These are phyloP conservation scores for Suillus decipiens DNA, from an alignment of 768 basidiomycete species.

Conservation along the genomic window DNA sequence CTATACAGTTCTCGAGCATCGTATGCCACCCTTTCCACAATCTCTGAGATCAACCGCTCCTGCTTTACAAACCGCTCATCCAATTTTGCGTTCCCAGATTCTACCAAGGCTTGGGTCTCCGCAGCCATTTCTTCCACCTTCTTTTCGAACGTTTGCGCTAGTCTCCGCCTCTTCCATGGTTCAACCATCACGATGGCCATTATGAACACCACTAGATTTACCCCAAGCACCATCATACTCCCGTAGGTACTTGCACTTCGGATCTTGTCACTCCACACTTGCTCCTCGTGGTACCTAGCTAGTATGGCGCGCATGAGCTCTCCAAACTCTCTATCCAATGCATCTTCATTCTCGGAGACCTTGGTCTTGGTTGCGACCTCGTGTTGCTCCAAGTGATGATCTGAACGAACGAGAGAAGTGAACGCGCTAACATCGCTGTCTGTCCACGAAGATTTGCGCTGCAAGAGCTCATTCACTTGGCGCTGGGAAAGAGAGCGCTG, in stretches of 20 bases:
- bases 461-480: conserved; percentile 93
- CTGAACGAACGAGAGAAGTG: conserved; percentile 86
- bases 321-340: conserved; percentile 84
- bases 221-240: conserved; percentile 76
- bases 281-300: conserved; percentile 95
- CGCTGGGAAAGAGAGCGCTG: conserved; percentile 85
- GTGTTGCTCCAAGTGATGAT: conserved; percentile 83
- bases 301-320: conserved; percentile 88
- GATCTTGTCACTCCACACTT: conserved; percentile 99
- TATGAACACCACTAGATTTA: conserved; percentile 91
- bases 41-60: conserved; percentile 33
- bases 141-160: conserved; percentile 88
- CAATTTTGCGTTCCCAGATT: conserved; percentile 50
- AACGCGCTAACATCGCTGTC: conserved; percentile 85
- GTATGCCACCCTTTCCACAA: conserved; percentile 24
- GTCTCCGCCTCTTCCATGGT: conserved; percentile 89
- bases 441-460: conserved; percentile 94
- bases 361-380: conserved; percentile 70
- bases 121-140: conserved; percentile 64
- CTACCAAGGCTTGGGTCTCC: conserved; percentile 43
- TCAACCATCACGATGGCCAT: conserved; percentile 90
- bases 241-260: conserved; percentile 94
- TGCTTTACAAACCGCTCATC: conserved; percentile 52
- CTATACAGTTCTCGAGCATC: conserved; percentile 17
- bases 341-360: conserved; percentile 70